These are phyloP conservation scores for Aspergillus coremiiformis DNA, from an alignment of 495 filamentous ascomycete species.

Conservation along the genomic window DNA sequence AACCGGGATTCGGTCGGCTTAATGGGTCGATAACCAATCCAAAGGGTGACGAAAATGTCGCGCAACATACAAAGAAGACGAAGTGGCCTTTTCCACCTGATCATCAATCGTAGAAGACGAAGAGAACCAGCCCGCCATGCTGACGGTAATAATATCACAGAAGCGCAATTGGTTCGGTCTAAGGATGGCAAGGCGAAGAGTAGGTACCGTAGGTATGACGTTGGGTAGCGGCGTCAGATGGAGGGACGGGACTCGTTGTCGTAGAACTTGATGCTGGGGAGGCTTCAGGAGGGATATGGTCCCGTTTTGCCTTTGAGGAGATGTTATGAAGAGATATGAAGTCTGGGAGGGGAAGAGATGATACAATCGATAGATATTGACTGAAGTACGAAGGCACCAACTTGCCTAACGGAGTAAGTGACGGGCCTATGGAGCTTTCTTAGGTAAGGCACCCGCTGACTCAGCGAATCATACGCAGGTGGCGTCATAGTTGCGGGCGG, in stretches of 20 bases:
- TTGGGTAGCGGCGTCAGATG: slow-evolving; percentile 9
- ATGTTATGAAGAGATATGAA: background rate
- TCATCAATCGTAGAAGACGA: slow-evolving; percentile 85
- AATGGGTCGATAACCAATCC: background rate
- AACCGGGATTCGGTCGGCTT: background rate
- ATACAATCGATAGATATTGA: background rate
- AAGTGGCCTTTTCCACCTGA: slow-evolving; percentile 90
- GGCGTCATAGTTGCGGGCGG: slow-evolving; percentile 15
- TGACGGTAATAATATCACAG: slow-evolving; percentile 20
- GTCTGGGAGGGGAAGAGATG: slow-evolving; percentile 1
- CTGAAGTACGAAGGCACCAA: background rate
- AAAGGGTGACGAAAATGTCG: background rate
- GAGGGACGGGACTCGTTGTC: background rate
- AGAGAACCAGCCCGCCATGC: slow-evolving; percentile 89
- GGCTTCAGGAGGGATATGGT: background rate
- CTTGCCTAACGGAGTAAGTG: background rate
- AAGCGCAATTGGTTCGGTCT: slow-evolving; percentile 2
- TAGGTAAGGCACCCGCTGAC: background rate
- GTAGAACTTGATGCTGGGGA: background rate
- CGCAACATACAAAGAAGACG: slow-evolving; percentile 70
- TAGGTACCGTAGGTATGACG: slow-evolving; percentile 26
- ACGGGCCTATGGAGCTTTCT: background rate
- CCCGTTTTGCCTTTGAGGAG: background rate
- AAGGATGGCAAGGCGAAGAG: background rate
- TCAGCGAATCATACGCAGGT: background rate